A percentile compares a stretch with the other conserved stretches of the same genome.
These are phyloP conservation scores for Boehmeria nivea DNA, from an alignment of 306 rosid genomes.

Conservation along the genomic window DNA sequence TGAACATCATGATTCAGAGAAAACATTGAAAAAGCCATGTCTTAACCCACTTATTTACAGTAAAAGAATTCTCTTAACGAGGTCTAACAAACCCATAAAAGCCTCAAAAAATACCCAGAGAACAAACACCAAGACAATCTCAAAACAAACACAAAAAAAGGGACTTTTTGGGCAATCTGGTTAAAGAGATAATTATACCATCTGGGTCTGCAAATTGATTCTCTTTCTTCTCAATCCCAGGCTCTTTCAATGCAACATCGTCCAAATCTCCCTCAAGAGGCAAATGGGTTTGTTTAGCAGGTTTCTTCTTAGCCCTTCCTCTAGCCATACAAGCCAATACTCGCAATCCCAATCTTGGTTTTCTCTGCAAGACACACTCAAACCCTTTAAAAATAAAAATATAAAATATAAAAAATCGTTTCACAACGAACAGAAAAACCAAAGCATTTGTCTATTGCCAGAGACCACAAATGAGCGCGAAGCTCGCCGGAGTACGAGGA, in stretches of 20 bases:
- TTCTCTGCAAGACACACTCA: background rate
- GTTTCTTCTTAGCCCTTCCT: slow-evolving; percentile 38
- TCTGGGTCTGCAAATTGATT: slow-evolving; percentile 44
- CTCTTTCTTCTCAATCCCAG: slow-evolving; percentile 21
- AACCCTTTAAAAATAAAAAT: no score
- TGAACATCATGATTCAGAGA: no score
- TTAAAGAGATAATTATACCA: slow-evolving; percentile 25
- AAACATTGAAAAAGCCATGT: background rate
- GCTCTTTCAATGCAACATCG: slow-evolving; percentile 16
- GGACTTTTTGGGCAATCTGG: no score
- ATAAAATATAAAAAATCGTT: no score
- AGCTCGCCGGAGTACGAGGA: no score
- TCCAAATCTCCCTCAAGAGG: background rate
- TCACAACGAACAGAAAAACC: no score
- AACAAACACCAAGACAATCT: background rate
- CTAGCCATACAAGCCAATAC: slow-evolving; percentile 34
- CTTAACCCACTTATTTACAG: background rate
- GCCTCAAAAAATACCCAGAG: no score
- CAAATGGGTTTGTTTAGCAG: slow-evolving; percentile 5
- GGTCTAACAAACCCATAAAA: no score
- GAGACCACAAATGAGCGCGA: no score
- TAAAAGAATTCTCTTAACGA: no score
- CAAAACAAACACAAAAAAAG: background rate
- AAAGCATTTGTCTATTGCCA: no score
- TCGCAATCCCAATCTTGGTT: background rate